Percentiles rank a stretch among this genome's conserved stretches.
phyloP scores from a whole-genome alignment of 805 yeast genomes.

The Hanseniaspora meyeri region DNA sequence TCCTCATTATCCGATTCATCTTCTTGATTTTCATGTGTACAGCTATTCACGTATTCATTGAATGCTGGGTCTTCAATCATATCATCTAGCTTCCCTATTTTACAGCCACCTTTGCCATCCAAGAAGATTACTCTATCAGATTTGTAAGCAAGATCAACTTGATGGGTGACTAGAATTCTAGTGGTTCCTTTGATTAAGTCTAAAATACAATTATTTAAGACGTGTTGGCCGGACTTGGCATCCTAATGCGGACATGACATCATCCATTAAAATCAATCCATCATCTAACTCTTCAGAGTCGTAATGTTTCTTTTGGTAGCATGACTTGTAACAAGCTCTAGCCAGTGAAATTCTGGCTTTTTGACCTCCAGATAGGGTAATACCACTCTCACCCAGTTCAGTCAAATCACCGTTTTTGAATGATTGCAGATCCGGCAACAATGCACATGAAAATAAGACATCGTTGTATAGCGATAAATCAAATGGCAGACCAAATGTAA shows the following conservation, averaged over 20 bases:
- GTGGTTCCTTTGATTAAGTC: slow-evolving; percentile 50
- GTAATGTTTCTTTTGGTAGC: slow-evolving; percentile 36
- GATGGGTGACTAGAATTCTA: slow-evolving; percentile 73
- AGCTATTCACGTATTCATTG: slow-evolving; percentile 36
- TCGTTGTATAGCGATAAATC: slow-evolving; percentile 40
- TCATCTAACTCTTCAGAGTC: background rate
- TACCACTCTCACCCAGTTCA: slow-evolving; percentile 77
- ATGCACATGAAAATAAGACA: slow-evolving; percentile 53
- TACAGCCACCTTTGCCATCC: slow-evolving; percentile 49
- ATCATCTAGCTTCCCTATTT: slow-evolving; percentile 49
- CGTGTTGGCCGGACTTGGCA: slow-evolving; percentile 73
- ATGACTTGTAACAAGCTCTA: slow-evolving; percentile 59
- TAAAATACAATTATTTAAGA: slow-evolving; percentile 54
- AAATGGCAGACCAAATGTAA: slow-evolving; percentile 49
- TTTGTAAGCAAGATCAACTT: slow-evolving; percentile 52
- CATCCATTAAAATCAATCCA: slow-evolving; percentile 42
- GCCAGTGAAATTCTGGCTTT: slow-evolving; percentile 73
- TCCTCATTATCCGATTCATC: slow-evolving; percentile 19
- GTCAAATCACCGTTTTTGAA: slow-evolving; percentile 67
- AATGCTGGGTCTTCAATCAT: slow-evolving; percentile 37
- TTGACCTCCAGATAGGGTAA: slow-evolving; percentile 81
- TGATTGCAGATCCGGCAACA: slow-evolving; percentile 50
- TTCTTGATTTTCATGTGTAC: slow-evolving; percentile 22
- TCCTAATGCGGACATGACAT: slow-evolving; percentile 77
- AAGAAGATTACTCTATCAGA: slow-evolving; percentile 63